Evolutionary conservation across 2,329 filamentous ascomycete species (phyloP).

Genomic region (Neofusicoccum cordaticola): DNA sequence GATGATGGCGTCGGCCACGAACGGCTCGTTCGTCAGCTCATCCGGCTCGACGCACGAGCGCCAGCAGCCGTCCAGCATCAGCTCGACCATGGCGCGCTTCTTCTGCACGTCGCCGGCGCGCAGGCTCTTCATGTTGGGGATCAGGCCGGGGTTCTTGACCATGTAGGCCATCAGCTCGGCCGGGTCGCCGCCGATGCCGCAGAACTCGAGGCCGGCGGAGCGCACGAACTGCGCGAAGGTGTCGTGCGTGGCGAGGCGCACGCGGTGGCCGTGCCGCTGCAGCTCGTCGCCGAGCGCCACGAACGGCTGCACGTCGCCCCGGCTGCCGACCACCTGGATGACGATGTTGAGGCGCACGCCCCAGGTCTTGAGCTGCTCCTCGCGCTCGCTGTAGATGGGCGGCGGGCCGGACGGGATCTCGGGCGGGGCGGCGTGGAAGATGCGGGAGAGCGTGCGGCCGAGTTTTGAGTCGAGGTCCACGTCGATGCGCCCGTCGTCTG

Average conservation of each 20-base stretch:
- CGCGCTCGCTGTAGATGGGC: background rate
- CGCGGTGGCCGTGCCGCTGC: slow-evolving; percentile 69
- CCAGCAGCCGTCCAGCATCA: slow-evolving; percentile 84
- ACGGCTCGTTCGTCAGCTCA: slow-evolving; percentile 70
- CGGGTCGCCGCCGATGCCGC: slow-evolving; percentile 75
- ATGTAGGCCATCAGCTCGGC: slow-evolving; percentile 84
- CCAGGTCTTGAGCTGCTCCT: background rate
- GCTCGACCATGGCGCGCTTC: slow-evolving; percentile 67
- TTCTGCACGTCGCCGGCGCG: slow-evolving; percentile 69
- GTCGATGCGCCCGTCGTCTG: background rate
- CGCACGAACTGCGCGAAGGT: slow-evolving; percentile 73
- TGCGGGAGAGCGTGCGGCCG: background rate
- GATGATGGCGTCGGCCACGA: slow-evolving; percentile 80
- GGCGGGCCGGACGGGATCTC: background rate
- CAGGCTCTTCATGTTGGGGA: slow-evolving; percentile 70
- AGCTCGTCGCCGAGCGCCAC: slow-evolving; percentile 70
- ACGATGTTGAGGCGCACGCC: slow-evolving; percentile 59
- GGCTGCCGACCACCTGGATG: slow-evolving; percentile 77
- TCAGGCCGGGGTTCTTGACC: slow-evolving; percentile 78
- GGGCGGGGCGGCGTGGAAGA: background rate
- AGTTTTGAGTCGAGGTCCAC: slow-evolving; percentile 11
- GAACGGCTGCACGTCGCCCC: slow-evolving; percentile 80
- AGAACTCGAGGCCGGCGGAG: slow-evolving; percentile 73
- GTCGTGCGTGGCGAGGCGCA: slow-evolving; percentile 75
- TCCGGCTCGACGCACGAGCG: slow-evolving; percentile 71